Percentiles rank a stretch among this genome's conserved stretches.
Evolutionary conservation across 2,329 filamentous ascomycete species (phyloP).

Genomic region (Cytospora piceae): DNA sequence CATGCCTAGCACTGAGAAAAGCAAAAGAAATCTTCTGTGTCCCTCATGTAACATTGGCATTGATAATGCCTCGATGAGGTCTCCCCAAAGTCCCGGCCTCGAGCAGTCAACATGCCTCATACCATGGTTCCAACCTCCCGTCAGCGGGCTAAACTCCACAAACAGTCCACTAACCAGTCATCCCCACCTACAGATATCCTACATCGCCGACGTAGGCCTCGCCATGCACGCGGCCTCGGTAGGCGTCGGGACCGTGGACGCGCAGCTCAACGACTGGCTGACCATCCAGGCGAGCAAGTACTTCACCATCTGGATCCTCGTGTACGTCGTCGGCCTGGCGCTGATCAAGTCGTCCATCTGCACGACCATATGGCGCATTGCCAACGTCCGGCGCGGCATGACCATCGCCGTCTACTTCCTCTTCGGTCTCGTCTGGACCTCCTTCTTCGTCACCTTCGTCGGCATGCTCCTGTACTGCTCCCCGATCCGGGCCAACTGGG

Average conservation of each 20-base stretch:
- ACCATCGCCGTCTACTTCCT: conserved; percentile 1
- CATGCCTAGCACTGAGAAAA: not conserved
- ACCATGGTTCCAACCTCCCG: not conserved
- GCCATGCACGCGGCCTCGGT: conserved; percentile 26
- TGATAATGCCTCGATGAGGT: not conserved
- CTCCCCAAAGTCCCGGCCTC: not conserved
- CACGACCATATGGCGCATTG: conserved; percentile 16
- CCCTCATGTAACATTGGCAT: not conserved
- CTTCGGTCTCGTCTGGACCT: conserved; percentile 2
- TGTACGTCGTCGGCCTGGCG: conserved; percentile 14
- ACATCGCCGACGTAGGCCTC: conserved; percentile 30
- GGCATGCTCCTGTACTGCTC: conserved; percentile 4
- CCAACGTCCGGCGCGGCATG: conserved; percentile 5
- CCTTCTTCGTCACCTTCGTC: not conserved
- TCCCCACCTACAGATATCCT: conserved; percentile 15
- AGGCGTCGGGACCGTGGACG: conserved; percentile 2
- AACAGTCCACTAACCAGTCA: not conserved
- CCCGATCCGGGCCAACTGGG: not conserved
- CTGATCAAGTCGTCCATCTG: conserved; percentile 18
- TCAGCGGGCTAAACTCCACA: no score
- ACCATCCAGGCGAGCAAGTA: conserved; percentile 4
- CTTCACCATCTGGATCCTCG: conserved; percentile 14
- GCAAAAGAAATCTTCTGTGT: not conserved
- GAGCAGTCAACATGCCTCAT: not conserved
- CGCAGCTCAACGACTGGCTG: conserved; percentile 9